These are phyloP conservation scores for Cucurbita maxima DNA, from an alignment of 306 rosid genomes.

Conservation along the genomic window DNA sequence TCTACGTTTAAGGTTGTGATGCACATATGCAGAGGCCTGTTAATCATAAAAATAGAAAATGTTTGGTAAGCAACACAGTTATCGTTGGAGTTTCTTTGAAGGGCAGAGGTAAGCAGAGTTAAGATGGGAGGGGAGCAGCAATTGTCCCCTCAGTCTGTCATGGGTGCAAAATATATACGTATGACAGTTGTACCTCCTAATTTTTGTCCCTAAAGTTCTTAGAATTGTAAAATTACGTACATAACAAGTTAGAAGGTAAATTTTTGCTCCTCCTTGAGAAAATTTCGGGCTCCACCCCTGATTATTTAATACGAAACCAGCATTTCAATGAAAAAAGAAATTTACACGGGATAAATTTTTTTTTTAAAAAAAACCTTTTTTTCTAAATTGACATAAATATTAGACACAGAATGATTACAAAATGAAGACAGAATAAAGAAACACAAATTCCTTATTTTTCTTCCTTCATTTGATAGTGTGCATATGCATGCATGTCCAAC, in stretches of 20 bases:
- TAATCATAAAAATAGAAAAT: not conserved
- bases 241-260: too few relatives aligned
- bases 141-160: too few relatives aligned
- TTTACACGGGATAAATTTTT: not conserved
- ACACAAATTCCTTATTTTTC: not conserved
- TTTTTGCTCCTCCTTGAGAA: too few relatives aligned
- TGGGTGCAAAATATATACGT: too few relatives aligned
- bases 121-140: too few relatives aligned
- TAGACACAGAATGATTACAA: not conserved
- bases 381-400: not conserved
- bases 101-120: not conserved
- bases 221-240: too few relatives aligned
- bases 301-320: not conserved
- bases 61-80: constrained; percentile 6
- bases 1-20: constrained; percentile 92
- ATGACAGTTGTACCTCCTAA: too few relatives aligned
- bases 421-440: not conserved
- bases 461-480: not conserved
- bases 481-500: not conserved
- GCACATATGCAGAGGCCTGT: constrained; percentile 95
- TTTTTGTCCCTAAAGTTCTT: too few relatives aligned
- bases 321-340: not conserved
- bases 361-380: too few relatives aligned
- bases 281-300: too few relatives aligned
- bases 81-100: not conserved